Evolutionary conservation across 2,329 filamentous ascomycete species (phyloP).

Genomic region (Orbilia quercus): DNA sequence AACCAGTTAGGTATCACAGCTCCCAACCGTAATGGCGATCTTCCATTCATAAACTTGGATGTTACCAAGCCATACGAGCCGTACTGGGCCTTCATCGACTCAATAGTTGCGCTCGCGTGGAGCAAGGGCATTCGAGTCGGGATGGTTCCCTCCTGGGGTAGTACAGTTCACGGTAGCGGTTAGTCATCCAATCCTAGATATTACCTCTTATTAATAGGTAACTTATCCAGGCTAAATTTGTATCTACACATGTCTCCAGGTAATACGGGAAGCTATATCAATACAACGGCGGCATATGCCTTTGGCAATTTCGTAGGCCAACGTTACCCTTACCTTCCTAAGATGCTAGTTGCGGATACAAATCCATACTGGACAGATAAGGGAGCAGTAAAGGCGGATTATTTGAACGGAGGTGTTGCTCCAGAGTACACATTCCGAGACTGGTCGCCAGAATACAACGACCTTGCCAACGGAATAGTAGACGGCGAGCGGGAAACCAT

Average conservation of each 20-base stretch:
- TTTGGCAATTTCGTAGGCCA: constrained; percentile 59
- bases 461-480: constrained; percentile 57
- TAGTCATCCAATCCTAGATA: background rate
- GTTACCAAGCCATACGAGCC: constrained; percentile 47
- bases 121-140: constrained; percentile 50
- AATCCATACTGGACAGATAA: constrained; percentile 59
- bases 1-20: constrained; percentile 59
- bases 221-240: background rate
- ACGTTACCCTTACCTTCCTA: constrained; percentile 59
- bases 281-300: constrained; percentile 40
- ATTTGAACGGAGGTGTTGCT: constrained; percentile 55
- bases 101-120: constrained; percentile 54
- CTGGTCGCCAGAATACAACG: constrained; percentile 57
- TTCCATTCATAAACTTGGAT: constrained; percentile 44
- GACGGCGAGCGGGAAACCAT: constrained; percentile 61
- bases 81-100: constrained; percentile 44
- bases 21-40: constrained; percentile 46
- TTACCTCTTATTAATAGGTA: too few species aligned
- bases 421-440: constrained; percentile 40
- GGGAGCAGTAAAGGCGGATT: constrained; percentile 57
- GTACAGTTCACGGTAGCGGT: constrained; percentile 40
- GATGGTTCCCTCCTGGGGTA: constrained; percentile 52
- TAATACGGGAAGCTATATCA: constrained; percentile 29
- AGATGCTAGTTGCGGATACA: constrained; percentile 58
- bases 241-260: background rate